These are phyloP conservation scores for Caryopteris hybrid DNA, from an alignment of 305 asterid genomes.

Conservation along the genomic window DNA sequence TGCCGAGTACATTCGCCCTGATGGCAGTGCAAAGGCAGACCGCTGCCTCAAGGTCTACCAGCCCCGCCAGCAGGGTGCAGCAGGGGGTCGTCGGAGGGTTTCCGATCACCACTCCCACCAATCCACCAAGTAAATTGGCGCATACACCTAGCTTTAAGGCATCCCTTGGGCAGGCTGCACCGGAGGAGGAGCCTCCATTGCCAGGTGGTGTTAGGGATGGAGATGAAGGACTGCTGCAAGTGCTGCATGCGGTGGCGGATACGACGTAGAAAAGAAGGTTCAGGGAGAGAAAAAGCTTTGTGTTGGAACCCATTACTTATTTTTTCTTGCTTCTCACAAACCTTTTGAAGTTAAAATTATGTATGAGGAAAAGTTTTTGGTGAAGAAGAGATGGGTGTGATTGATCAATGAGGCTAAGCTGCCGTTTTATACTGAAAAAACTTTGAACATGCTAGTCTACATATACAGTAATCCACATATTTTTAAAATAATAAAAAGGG, in stretches of 20 bases:
- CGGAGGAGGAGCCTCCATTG: too few species aligned
- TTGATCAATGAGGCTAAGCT: background rate
- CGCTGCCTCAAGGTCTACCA: conserved; percentile 28
- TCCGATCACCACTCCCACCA: conserved; percentile 18
- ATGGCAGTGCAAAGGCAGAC: conserved; percentile 36
- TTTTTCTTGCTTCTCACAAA: background rate
- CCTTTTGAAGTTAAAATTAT: too few species aligned
- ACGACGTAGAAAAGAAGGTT: conserved; percentile 25
- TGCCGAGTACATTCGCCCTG: conserved; percentile 26
- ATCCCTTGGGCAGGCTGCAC: conserved; percentile 32
- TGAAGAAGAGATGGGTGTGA: too few species aligned
- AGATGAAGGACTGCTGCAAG: too few species aligned
- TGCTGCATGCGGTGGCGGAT: conserved; percentile 10
- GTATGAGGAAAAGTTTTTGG: background rate
- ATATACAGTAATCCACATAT: too few species aligned
- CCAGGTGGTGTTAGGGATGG: too few species aligned
- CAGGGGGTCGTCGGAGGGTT: conserved; percentile 34
- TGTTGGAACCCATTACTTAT: conserved; percentile 10
- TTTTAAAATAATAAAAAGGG: too few species aligned
- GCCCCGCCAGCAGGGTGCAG: conserved; percentile 28
- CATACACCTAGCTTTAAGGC: too few species aligned
- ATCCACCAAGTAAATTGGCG: conserved; percentile 26
- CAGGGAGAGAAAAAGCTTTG: conserved; percentile 17
- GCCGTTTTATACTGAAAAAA: conserved; percentile 11
- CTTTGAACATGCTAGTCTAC: too few species aligned